These are phyloP conservation scores for Candida stauntonica DNA, from an alignment of 805 yeast genomes.

Conservation along the genomic window DNA sequence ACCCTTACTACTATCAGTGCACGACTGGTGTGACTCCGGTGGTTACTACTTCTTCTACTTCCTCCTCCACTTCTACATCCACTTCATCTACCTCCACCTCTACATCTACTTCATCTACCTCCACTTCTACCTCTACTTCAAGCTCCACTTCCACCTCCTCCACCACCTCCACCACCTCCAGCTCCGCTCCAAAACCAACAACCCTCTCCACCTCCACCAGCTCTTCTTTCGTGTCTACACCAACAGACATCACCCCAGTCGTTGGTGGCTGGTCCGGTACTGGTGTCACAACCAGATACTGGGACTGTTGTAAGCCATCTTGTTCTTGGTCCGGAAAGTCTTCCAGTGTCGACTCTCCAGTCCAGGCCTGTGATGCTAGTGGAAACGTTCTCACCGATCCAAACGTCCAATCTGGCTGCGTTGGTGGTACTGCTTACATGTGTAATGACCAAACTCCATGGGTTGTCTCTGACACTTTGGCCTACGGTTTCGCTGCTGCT, in stretches of 20 bases:
- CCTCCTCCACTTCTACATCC: not conserved
- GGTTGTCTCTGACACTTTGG: slow-evolving; percentile 11
- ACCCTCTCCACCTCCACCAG: slow-evolving; percentile 1
- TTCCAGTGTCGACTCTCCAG: slow-evolving; percentile 6
- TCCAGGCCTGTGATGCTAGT: slow-evolving; percentile 11
- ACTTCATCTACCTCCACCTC: not conserved
- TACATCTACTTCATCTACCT: too few species aligned
- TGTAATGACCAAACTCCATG: slow-evolving; percentile 16
- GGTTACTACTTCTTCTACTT: not conserved
- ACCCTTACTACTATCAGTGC: too few species aligned
- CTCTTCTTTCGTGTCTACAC: too few species aligned
- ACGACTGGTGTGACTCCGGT: not conserved
- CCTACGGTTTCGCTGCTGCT: slow-evolving; percentile 17
- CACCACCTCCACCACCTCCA: too few species aligned
- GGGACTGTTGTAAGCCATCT: slow-evolving; percentile 16
- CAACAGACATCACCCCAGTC: not conserved
- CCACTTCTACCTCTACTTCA: slow-evolving; percentile 7
- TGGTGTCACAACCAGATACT: slow-evolving; percentile 13
- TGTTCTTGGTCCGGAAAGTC: slow-evolving; percentile 15
- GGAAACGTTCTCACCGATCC: slow-evolving; percentile 12
- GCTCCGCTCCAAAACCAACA: too few species aligned
- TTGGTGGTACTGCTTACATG: slow-evolving; percentile 14
- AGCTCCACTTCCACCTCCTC: slow-evolving; percentile 8
- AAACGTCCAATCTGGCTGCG: slow-evolving; percentile 12
- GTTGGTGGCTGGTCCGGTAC: slow-evolving; percentile 14